Percentiles rank a stretch among this genome's conserved stretches.
Evolutionary conservation across 805 yeast species (phyloP).

Genomic region (Monosporozyma servazzii): DNA sequence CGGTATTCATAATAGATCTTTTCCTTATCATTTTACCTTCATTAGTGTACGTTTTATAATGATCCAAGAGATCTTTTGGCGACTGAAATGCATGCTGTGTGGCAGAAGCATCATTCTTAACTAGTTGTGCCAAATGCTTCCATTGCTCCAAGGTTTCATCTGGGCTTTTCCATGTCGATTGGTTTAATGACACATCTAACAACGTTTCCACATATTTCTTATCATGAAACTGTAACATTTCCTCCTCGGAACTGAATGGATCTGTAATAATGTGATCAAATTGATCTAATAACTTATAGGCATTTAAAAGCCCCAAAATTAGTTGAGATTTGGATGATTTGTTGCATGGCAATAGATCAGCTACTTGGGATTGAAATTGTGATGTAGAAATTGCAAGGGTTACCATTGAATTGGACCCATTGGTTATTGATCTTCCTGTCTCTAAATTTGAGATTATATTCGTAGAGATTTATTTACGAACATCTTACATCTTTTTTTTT

Average conservation of each 20-base stretch:
- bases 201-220: slow-evolving; percentile 34
- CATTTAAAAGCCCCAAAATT: slow-evolving; percentile 16
- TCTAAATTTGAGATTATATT: neutral
- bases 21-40: neutral
- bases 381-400: slow-evolving; percentile 21
- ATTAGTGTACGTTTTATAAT: slow-evolving; percentile 5
- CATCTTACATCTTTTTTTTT: neutral
- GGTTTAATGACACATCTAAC: slow-evolving; percentile 17
- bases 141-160: slow-evolving; percentile 13
- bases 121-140: slow-evolving; percentile 11
- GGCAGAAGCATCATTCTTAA: neutral
- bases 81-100: slow-evolving; percentile 5
- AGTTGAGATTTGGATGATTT: slow-evolving; percentile 19
- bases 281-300: slow-evolving; percentile 15
- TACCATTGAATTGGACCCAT: slow-evolving; percentile 9
- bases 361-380: slow-evolving; percentile 22
- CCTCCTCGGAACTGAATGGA: slow-evolving; percentile 23
- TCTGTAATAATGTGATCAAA: slow-evolving; percentile 17
- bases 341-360: slow-evolving; percentile 29
- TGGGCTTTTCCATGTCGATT: slow-evolving; percentile 6
- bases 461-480: neutral
- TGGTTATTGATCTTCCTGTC: neutral
- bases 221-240: slow-evolving; percentile 44
- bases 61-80: slow-evolving; percentile 9
- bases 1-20: slow-evolving; percentile 7